Percentiles rank a stretch among this genome's conserved stretches.
These are phyloP conservation scores for Exophiala mesophila DNA, from an alignment of 2,329 filamentous ascomycete species.

Conservation along the genomic window DNA sequence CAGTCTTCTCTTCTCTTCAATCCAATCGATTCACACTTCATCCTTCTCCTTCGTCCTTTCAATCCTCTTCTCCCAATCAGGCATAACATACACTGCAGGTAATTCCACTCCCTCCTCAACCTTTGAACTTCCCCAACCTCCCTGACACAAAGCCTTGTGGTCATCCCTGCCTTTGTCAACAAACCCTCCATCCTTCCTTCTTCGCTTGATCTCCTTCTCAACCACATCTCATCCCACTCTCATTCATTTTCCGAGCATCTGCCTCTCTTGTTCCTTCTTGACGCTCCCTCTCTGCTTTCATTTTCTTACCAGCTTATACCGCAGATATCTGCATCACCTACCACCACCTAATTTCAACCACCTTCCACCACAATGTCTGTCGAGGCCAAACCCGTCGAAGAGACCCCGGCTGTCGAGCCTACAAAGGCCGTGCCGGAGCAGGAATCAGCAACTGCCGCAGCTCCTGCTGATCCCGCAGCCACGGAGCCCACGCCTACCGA, in stretches of 20 bases:
- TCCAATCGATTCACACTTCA: conserved; percentile 15
- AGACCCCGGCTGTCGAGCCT: conserved; percentile 40
- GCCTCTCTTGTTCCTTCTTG: conserved; percentile 10
- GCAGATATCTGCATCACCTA: conserved; percentile 30
- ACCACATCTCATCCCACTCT: conserved; percentile 26
- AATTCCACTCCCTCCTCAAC: conserved; percentile 20
- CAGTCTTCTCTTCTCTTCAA: conserved; percentile 19
- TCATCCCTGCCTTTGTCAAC: conserved; percentile 24
- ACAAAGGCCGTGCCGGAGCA: conserved; percentile 33
- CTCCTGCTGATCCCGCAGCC: conserved; percentile 33
- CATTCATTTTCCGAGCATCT: conserved; percentile 21
- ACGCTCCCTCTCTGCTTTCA: conserved; percentile 22
- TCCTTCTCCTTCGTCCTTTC: conserved; percentile 17
- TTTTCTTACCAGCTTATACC: conserved; percentile 37
- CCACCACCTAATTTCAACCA: conserved; percentile 11
- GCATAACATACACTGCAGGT: conserved; percentile 12
- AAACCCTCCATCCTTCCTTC: conserved; percentile 28
- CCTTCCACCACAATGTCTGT: conserved; percentile 60
- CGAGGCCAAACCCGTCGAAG: conserved; percentile 61
- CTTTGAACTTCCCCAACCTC: conserved; percentile 9
- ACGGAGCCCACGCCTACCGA: conserved; percentile 14
- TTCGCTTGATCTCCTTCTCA: conserved; percentile 21
- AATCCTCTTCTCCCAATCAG: conserved; percentile 2
- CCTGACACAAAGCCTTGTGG: conserved; percentile 7
- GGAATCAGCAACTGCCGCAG: conserved; percentile 33